Conservation (phyloP, 495 filamentous ascomycete species). For the Xylaria cubensis region DNA sequence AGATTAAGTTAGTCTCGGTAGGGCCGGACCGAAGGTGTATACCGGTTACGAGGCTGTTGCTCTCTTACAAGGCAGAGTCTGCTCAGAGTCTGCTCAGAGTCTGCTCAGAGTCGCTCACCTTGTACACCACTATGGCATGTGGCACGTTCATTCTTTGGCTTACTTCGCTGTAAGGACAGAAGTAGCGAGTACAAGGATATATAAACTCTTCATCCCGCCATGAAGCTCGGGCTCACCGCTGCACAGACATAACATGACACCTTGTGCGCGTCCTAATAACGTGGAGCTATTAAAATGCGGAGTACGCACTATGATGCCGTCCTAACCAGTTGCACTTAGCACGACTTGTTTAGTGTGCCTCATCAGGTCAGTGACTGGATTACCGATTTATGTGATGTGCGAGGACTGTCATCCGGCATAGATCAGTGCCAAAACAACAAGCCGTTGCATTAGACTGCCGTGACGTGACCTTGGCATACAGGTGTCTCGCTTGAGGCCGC, state of each 20-base stretch:
- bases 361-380: background rate
- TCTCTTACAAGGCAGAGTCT: background rate
- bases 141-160: background rate
- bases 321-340: conserved; percentile 1
- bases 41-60: conserved; percentile 5
- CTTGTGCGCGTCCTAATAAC: background rate
- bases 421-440: background rate
- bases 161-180: background rate
- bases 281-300: conserved; percentile 11
- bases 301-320: background rate
- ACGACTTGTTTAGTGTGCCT: background rate
- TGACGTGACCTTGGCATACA: background rate
- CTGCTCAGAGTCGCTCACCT: background rate
- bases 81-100: too few species aligned
- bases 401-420: background rate
- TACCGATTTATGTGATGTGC: background rate
- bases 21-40: conserved; percentile 15
- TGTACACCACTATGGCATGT: background rate
- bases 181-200: background rate
- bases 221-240: background rate
- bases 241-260: background rate
- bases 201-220: background rate
- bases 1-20: conserved; percentile 28
- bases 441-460: background rate
- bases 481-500: too few species aligned